Evolutionary conservation across 768 basidiomycete species (phyloP), one percentile per base, ranked within the genome.

Genomic region (Podaxis pistillaris): DNA sequence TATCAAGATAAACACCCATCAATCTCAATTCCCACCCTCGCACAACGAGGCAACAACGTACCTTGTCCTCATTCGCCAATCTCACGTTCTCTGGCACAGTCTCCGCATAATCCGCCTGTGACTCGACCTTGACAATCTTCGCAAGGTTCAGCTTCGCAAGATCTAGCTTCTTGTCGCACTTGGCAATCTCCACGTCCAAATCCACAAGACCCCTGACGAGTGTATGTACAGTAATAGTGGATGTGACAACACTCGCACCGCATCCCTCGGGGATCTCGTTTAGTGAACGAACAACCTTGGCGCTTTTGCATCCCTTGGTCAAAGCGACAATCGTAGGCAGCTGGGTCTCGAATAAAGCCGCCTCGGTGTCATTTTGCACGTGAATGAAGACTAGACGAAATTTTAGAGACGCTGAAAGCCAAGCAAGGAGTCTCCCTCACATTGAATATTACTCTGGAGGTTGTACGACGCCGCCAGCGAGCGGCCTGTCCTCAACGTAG

Each of bases 201-300:
- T 98, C 90, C 17, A 99, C 88, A 46, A 96, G 86, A 26, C 66
- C 96, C 94, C 94, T 97, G 67, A 99, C 94, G 63, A 96, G 89
- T 2, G 95, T 83, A 72, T 96, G 86, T 0, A 94, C 83, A 22
- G 87, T 84, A 37, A 94, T 78, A 1, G 88, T 87, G 5, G 90
- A 78, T 2, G 86, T 90, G 24, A 98, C 85, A 26, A 92, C 85
- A 47, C 86, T 82, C 2, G 92, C 90, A 6, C 94, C 96, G 72
- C 94, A 97, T 17, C 97, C 96, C 6, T 84, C 82, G 0, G 96
- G 94, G 53, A 98, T 82, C n/a, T 92, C 87, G 19, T 74, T 75
- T 24, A 83, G 68, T 15, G 83, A 78, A 19, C 84, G 80, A 12
- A 95, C 82, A 61, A 97, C 83, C 63, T 83, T 81, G 26, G 86